A percentile compares a stretch with the other conserved stretches of the same genome.
These are phyloP conservation scores for Eimeria maxima DNA, from an alignment of 169 alveolate genomes.

Conservation along the genomic window DNA sequence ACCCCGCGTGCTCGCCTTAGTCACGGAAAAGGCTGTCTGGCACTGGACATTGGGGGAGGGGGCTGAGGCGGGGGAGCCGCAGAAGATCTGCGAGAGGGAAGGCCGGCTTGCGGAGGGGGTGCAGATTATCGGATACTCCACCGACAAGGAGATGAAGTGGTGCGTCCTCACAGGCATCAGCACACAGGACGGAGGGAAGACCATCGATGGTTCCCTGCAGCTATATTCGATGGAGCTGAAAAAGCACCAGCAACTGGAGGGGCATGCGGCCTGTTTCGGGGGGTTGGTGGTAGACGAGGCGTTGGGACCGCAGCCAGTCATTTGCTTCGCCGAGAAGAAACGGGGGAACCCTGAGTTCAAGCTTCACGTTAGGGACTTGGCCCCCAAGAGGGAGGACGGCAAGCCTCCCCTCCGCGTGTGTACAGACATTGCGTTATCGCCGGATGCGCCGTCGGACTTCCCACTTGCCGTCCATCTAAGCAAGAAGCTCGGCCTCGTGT, in stretches of 20 bases:
- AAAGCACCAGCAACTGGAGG: constrained; percentile 96
- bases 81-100: constrained; percentile 94
- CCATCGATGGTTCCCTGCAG: constrained; percentile 96
- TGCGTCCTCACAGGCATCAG: constrained; percentile 96
- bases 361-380: constrained; percentile 83
- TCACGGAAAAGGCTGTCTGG: constrained; percentile 94
- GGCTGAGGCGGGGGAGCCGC: constrained; percentile 86
- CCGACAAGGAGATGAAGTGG: constrained; percentile 93
- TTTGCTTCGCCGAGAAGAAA: constrained; percentile 85
- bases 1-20: constrained; percentile 93
- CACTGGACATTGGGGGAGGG: constrained; percentile 92
- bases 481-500: constrained; percentile 88
- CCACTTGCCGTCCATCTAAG: constrained; percentile 86
- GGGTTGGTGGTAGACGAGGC: constrained; percentile 92
- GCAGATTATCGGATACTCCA: constrained; percentile 91
- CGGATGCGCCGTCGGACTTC: constrained; percentile 87
- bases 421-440: constrained; percentile 72
- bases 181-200: constrained; percentile 92
- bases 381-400: constrained; percentile 81
- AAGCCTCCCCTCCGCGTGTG: constrained; percentile 81
- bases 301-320: constrained; percentile 86
- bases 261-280: constrained; percentile 97
- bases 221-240: constrained; percentile 90
- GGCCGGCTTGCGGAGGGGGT: constrained; percentile 93
- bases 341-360: constrained; percentile 71